Conservation (phyloP, 1,284 basidiomycete species). For the Boletellus deceptivus region DNA sequence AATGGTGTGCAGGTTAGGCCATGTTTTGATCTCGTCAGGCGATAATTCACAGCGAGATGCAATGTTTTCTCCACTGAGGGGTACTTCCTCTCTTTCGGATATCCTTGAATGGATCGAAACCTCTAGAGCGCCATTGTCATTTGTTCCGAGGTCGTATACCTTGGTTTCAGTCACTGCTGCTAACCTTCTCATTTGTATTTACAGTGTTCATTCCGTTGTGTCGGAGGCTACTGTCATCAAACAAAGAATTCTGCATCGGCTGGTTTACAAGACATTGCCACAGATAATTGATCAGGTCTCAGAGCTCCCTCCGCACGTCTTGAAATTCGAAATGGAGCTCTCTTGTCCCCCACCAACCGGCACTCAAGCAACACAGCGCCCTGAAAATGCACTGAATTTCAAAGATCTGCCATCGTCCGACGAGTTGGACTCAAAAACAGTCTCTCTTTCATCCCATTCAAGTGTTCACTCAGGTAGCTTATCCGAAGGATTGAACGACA, state of each 20-base stretch:
- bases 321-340: constrained; percentile 41
- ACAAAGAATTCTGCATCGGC: constrained; percentile 48
- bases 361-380: neutral
- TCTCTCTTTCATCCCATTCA: neutral
- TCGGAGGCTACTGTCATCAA: constrained; percentile 36
- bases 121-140: constrained; percentile 38
- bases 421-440: neutral
- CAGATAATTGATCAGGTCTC: constrained; percentile 9
- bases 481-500: neutral
- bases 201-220: constrained; percentile 48
- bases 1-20: constrained; percentile 48
- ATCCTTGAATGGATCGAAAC: constrained; percentile 49
- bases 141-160: constrained; percentile 52
- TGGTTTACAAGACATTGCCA: constrained; percentile 51
- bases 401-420: neutral
- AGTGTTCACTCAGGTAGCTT: neutral
- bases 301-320: constrained; percentile 18
- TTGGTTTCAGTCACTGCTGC: neutral
- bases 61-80: constrained; percentile 52
- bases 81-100: constrained; percentile 41
- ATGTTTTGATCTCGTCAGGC: constrained; percentile 49
- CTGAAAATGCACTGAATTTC: neutral
- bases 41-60: constrained; percentile 34
- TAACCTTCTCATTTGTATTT: constrained; percentile 1
- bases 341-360: neutral